Base-by-base conservation (phyloP, 768 basidiomycete species). In the Naganishia onofrii region DNA sequence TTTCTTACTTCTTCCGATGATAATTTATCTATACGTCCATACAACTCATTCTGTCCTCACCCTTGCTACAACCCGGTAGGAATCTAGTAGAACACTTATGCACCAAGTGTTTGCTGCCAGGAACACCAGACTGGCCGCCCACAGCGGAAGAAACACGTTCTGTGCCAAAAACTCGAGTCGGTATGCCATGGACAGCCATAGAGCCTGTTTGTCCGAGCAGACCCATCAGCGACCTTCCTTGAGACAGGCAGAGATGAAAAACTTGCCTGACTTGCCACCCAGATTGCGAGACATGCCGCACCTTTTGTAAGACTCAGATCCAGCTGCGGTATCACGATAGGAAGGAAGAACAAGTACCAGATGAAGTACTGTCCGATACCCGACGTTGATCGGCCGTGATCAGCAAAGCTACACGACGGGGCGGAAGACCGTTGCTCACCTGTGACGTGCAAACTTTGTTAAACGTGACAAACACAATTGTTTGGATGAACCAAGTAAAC, bases 391-490 rank as follows among this genome's bases (percentile, higher is more conserved):
- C n/a, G n/a, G n/a, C n/a, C n/a, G 31, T 5, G 21, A 15, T 38
- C 6, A 21, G 19, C 21, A 10, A 12, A 23, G 21, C 64, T 46
- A 65, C 54, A 64, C 32, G 31, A 58, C 56, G 56, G 78, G 19
- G 15, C 46, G 7, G n/a, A n/a, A 51, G 23, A 1, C 48, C 7
- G 6, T 51, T 7, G 23, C 84, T 72, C 74, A 91, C 92, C 85
- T 95, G 93, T 0, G 93, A 96, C 0, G 96, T 99, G 85, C 94
- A 96, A 63, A 99, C 96, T 81, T 95, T 94, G 80, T 98, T 99
- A 83, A 98, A 95, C 9, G 92, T 82, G n/a, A 97, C 94, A 76
- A 99, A 98, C 0, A 86, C 82, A 44, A 85, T 85, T 1, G 96
- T 98, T 81, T 97, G 94, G 15, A 94, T 84, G 77, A 96, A 93